Base-by-base conservation (phyloP, 345 rosid genomes). In the Salix purpurea region DNA sequence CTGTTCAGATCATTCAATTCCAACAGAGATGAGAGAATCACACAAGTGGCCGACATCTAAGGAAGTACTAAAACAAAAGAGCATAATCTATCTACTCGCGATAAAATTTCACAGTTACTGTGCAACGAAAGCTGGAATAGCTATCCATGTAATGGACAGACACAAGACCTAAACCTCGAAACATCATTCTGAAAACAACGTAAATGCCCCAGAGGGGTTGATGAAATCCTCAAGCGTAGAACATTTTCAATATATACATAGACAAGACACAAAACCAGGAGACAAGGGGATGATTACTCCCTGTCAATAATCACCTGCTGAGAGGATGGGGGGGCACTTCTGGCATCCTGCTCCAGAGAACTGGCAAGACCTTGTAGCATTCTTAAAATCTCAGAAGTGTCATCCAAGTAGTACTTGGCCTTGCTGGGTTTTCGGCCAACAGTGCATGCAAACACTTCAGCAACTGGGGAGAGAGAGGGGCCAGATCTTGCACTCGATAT, bases 361-460 rank as follows among this genome's bases (percentile, higher is more conserved):
- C 82, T 60, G 50, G 89, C 88, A 46, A 94, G 85, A 58, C 84
- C 92, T 21, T 88, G 91, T 76, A 94, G 82, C 95, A 91, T 89
- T 85, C 89, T 88, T 79, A 89, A 71, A 24, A 94, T 91, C 84
- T 91, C 97, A 0, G 84, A 75, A 0, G 95, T 89, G 80, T 92
- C 98, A 75, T 92, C 98, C 74, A 92, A 82, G 77, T 92, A 94
- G 88, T 94, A 94, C 81, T 91, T 94, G 74, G 97, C 98, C 80
- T 91, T 92, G 88, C 97, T 94, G 16, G 95, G 97, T 75, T 91
- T 94, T 84, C 88, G 97, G 32, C 98, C 97, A 21, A 92, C 98
- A 0, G 97, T 91, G 85, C 98, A 94, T 19, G 97, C 91, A 73
- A 94, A 94, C 12, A 94, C 91, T 82, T 94, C 97, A 0, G 97